Conservation (phyloP, 1,284 basidiomycete genomes). For the Cronartium ribicola region DNA sequence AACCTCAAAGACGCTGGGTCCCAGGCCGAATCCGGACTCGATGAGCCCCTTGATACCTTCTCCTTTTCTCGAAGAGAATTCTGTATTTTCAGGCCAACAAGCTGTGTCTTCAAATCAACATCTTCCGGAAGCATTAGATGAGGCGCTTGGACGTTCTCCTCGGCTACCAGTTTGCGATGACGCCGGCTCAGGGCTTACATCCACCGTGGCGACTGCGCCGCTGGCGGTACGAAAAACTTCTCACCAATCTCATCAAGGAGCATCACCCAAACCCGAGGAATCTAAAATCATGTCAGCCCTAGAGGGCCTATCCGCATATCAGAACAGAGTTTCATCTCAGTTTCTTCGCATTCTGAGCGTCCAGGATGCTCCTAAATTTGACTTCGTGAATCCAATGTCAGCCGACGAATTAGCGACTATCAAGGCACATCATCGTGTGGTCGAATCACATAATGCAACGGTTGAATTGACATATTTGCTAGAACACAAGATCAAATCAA, state of each 20-base stretch:
- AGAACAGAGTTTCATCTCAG: background rate
- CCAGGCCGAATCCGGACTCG: background rate
- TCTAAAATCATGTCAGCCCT: background rate
- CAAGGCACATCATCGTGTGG: background rate
- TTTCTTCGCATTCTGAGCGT: background rate
- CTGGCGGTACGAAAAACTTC: conserved; percentile 3
- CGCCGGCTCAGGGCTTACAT: background rate
- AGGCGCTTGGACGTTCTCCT: background rate
- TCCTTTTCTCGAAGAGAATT: background rate
- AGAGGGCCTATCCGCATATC: background rate
- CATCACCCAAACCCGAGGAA: conserved; percentile 2
- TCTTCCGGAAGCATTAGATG: too few species aligned
- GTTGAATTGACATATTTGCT: background rate
- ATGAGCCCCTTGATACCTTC: background rate
- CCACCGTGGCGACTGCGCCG: background rate
- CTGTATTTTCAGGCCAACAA: too few species aligned
- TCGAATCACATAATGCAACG: background rate
- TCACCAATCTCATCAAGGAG: background rate
- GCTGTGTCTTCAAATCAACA: too few species aligned
- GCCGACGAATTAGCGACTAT: background rate
- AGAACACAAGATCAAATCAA: background rate
- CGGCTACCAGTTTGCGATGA: background rate
- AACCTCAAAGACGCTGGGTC: conserved; percentile 5
- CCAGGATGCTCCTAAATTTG: background rate
- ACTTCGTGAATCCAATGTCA: conserved; percentile 1